Evolutionary conservation across 805 yeast genomes (phyloP).

Genomic region (Nakazawaea wickerhamii): DNA sequence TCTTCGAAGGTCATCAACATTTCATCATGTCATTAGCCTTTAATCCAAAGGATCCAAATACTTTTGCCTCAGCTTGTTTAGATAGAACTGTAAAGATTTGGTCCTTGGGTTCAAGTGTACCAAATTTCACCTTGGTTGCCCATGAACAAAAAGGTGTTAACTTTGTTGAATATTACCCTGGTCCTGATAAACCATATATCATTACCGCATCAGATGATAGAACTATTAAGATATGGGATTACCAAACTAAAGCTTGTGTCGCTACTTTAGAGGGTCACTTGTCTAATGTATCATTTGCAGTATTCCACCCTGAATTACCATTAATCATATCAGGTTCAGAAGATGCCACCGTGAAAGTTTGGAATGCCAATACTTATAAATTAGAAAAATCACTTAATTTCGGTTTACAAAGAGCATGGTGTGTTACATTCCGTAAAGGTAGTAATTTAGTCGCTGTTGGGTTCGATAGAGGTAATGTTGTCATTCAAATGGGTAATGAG

Average conservation of each 20-base stretch:
- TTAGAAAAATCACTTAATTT: slow-evolving; percentile 87
- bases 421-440: slow-evolving; percentile 70
- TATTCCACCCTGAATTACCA: slow-evolving; percentile 97
- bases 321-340: slow-evolving; percentile 93
- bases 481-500: slow-evolving; percentile 85
- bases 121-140: slow-evolving; percentile 88
- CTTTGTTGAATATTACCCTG: slow-evolving; percentile 94
- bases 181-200: slow-evolving; percentile 93
- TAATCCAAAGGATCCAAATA: slow-evolving; percentile 96
- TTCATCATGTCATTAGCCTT: slow-evolving; percentile 91
- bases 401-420: slow-evolving; percentile 96
- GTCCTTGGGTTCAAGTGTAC: slow-evolving; percentile 82
- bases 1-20: slow-evolving; percentile 93
- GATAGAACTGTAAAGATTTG: slow-evolving; percentile 96
- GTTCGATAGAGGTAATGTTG: slow-evolving; percentile 91
- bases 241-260: slow-evolving; percentile 92
- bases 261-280: slow-evolving; percentile 93
- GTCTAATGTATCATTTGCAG: slow-evolving; percentile 92
- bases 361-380: slow-evolving; percentile 94
- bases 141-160: slow-evolving; percentile 94
- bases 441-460: slow-evolving; percentile 86
- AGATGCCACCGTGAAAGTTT: slow-evolving; percentile 88
- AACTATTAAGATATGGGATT: slow-evolving; percentile 90
- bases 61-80: slow-evolving; percentile 95
- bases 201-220: slow-evolving; percentile 89